A percentile compares a stretch with the other conserved stretches of the same genome.
phyloP scores from a whole-genome alignment of 2,329 filamentous ascomycete genomes.

The Arthrinium phaeospermum region DNA sequence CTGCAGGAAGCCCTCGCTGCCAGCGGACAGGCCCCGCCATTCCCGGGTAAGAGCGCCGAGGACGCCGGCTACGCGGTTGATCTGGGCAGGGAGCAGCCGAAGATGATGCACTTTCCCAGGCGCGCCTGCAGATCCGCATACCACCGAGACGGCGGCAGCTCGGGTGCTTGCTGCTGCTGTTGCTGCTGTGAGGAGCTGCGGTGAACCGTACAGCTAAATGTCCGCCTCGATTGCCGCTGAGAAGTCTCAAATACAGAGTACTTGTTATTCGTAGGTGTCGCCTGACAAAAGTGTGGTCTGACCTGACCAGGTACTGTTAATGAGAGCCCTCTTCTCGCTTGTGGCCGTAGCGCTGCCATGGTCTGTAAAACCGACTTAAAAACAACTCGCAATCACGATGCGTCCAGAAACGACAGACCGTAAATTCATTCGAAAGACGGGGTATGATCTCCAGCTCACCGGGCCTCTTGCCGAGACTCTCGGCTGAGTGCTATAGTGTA shows the following conservation, averaged over 20 bases:
- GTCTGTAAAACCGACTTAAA: background rate
- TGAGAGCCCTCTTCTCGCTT: background rate
- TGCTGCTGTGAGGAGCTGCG: background rate
- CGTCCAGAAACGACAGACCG: background rate
- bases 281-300: background rate
- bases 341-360: constrained; percentile 1
- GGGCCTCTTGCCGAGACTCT: background rate
- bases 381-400: background rate
- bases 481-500: background rate
- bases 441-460: background rate
- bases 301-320: background rate
- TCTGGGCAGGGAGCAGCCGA: constrained; percentile 68
- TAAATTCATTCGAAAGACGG: background rate
- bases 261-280: background rate
- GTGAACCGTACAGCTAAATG: background rate
- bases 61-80: constrained; percentile 62
- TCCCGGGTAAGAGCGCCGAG: constrained; percentile 63
- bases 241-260: background rate
- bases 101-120: constrained; percentile 76
- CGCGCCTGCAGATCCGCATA: constrained; percentile 70
- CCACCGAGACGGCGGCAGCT: constrained; percentile 61
- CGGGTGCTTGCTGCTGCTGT: background rate
- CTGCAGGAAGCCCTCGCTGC: constrained; percentile 36
- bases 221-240: background rate
- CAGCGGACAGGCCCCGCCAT: constrained; percentile 61